Conservation (phyloP, 345 rosid genomes). For the Rubroshorea leprosula region DNA sequence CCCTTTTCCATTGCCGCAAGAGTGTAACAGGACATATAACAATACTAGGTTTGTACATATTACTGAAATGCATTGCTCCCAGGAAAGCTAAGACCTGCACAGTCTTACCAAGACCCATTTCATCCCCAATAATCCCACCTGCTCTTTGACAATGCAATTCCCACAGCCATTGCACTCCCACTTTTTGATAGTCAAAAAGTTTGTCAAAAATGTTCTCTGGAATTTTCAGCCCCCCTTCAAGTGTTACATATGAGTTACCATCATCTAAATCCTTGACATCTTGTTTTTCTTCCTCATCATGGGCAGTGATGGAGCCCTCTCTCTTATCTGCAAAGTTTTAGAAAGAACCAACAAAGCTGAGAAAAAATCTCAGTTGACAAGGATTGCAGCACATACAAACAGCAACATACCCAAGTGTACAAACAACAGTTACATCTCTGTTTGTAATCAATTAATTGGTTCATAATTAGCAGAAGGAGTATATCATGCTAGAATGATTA, state of each 20-base stretch:
- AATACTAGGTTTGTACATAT: slow-evolving; percentile 90
- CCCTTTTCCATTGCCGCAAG: slow-evolving; percentile 92
- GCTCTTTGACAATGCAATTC: slow-evolving; percentile 98
- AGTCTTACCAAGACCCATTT: slow-evolving; percentile 99
- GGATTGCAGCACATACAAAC: slow-evolving; percentile 2
- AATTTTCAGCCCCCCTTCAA: slow-evolving; percentile 84
- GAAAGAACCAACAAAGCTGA: slow-evolving; percentile 10
- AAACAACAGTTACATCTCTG: not conserved
- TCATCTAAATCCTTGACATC: slow-evolving; percentile 46
- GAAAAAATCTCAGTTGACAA: slow-evolving; percentile 3
- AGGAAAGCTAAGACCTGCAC: slow-evolving; percentile 90
- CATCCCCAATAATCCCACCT: slow-evolving; percentile 99
- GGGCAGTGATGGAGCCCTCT: slow-evolving; percentile 34
- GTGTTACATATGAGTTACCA: slow-evolving; percentile 40
- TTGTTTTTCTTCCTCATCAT: slow-evolving; percentile 51
- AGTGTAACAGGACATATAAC: slow-evolving; percentile 93
- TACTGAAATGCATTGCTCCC: slow-evolving; percentile 88
- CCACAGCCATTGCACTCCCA: slow-evolving; percentile 99
- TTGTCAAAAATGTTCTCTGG: slow-evolving; percentile 59
- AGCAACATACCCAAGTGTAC: not conserved
- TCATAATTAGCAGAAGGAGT: slow-evolving; percentile 8
- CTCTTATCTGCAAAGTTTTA: slow-evolving; percentile 37
- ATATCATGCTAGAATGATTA: too few relatives aligned
- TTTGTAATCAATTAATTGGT: not conserved
- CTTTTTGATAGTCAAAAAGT: slow-evolving; percentile 95